Evolutionary conservation across 805 yeast genomes (phyloP).

Genomic region (Sporopachydermia quercuum): DNA sequence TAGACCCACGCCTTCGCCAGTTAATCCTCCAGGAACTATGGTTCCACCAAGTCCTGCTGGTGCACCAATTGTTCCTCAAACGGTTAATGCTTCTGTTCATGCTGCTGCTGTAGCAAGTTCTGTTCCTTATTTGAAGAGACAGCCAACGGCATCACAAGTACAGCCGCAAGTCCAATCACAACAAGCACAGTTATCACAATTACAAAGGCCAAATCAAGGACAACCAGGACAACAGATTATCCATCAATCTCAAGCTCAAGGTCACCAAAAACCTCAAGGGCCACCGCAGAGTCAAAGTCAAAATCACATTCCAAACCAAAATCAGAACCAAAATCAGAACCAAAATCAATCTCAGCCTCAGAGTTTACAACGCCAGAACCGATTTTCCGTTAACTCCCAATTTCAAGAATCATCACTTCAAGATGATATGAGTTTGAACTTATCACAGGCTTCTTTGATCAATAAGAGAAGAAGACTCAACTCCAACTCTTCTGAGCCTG

Average conservation of each 20-base stretch:
- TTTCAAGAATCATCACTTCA: background rate
- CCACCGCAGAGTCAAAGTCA: constrained; percentile 7
- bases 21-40: constrained; percentile 13
- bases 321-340: constrained; percentile 4
- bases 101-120: constrained; percentile 16
- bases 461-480: background rate
- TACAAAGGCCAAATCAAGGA: constrained; percentile 6
- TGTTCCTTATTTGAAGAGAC: constrained; percentile 10
- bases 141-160: constrained; percentile 7
- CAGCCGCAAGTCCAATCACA: constrained; percentile 10
- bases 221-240: constrained; percentile 7
- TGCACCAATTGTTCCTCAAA: constrained; percentile 13
- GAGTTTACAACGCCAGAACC: too few relatives aligned
- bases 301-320: constrained; percentile 4
- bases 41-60: constrained; percentile 13
- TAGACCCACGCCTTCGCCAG: constrained; percentile 6
- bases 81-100: constrained; percentile 17
- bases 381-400: background rate
- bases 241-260: constrained; percentile 6
- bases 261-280: constrained; percentile 8
- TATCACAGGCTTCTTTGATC: constrained; percentile 1
- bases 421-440: background rate
- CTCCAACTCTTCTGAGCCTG: background rate
- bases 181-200: constrained; percentile 10
- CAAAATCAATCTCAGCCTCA: constrained; percentile 4